Evolutionary conservation across 192 early-diverging fungal genomes (phyloP).

Genomic region (Phlyctochytrium planicorne): DNA sequence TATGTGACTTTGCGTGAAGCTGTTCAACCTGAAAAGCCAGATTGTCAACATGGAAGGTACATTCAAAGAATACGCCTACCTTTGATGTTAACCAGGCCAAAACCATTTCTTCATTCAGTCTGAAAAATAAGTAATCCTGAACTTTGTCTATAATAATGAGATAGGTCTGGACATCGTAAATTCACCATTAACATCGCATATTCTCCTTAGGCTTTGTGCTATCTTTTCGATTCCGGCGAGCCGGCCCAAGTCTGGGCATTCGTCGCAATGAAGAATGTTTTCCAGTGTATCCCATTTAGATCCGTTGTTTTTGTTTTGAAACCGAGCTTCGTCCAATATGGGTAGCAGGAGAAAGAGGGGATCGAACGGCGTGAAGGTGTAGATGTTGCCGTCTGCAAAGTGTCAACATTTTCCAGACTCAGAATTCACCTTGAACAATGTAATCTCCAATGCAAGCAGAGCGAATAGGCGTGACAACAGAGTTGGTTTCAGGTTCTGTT

Average conservation of each 20-base stretch:
- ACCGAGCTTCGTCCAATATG: neutral
- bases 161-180: no score
- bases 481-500: neutral
- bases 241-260: neutral
- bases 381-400: neutral
- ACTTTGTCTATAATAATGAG: neutral
- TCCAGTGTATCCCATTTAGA: neutral
- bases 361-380: constrained; percentile 4
- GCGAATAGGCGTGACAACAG: neutral
- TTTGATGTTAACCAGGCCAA: neutral
- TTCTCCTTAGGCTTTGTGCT: neutral
- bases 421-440: neutral
- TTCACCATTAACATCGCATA: no score
- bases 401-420: neutral
- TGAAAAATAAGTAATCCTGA: neutral
- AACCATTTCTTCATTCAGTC: neutral
- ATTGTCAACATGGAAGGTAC: neutral
- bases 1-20: neutral
- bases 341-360: constrained; percentile 11
- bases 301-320: neutral
- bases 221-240: neutral
- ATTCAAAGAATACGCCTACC: neutral
- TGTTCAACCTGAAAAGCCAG: neutral
- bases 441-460: neutral
- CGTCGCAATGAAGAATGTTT: neutral